A percentile compares a stretch with the other conserved stretches of the same genome.
Conservation (phyloP, 2,329 filamentous ascomycete genomes). For the Phyllosticta paracitricarpa region DNA sequence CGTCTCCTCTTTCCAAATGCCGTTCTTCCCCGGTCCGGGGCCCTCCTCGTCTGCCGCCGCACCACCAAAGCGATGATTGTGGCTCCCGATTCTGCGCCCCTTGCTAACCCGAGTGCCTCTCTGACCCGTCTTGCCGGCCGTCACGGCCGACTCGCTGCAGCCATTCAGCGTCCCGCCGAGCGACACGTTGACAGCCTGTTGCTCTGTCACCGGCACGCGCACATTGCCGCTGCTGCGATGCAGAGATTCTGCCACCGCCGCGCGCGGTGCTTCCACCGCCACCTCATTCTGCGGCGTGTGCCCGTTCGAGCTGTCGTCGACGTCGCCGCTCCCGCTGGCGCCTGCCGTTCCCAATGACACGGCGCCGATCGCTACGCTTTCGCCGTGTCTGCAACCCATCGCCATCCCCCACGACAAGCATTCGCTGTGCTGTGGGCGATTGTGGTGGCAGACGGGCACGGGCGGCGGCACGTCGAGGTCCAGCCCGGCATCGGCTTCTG, state of each 20-base stretch:
- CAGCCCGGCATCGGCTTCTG: neutral
- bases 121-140: neutral
- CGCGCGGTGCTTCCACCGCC: neutral
- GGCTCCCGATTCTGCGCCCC: neutral
- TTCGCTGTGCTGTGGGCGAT: neutral
- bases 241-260: neutral
- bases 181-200: neutral
- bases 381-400: neutral
- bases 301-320: neutral
- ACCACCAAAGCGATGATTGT: neutral
- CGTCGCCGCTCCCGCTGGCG: neutral
- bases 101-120: neutral
- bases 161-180: neutral
- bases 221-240: neutral
- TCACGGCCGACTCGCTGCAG: neutral
- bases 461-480: neutral
- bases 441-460: neutral
- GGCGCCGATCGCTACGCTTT: neutral
- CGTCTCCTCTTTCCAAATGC: neutral
- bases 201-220: neutral
- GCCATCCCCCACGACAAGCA: neutral
- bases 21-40: neutral
- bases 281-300: neutral
- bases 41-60: neutral
- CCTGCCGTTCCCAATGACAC: neutral